These are phyloP conservation scores for Nepenthes gracilis DNA, from an alignment of 148 eudicot species.

Conservation along the genomic window DNA sequence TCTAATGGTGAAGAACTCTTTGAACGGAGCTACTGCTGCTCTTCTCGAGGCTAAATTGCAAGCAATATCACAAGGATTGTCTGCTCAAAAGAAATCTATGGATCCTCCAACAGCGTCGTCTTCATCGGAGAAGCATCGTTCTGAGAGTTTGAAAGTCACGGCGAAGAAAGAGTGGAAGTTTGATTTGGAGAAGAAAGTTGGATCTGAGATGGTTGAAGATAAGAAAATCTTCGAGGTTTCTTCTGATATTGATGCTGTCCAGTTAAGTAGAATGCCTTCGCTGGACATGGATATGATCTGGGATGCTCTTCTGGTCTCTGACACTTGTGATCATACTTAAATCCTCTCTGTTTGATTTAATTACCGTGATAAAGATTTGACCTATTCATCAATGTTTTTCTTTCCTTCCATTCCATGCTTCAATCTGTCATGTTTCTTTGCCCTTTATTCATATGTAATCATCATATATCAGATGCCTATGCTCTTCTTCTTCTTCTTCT, in stretches of 20 bases:
- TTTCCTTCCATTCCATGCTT: too few relatives aligned
- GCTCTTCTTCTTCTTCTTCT: too few relatives aligned
- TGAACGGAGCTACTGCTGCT: constrained; percentile 41
- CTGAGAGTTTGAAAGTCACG: neutral
- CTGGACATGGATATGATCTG: constrained; percentile 92
- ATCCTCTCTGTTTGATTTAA: neutral
- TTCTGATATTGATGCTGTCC: constrained; percentile 43
- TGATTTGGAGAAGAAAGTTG: constrained; percentile 15
- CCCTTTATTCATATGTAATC: too few relatives aligned
- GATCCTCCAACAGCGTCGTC: constrained; percentile 2
- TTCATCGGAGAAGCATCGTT: neutral
- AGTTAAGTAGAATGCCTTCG: constrained; percentile 91
- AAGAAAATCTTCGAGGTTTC: constrained; percentile 18
- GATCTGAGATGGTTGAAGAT: constrained; percentile 15
- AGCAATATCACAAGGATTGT: constrained; percentile 32
- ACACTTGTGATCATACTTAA: constrained; percentile 13
- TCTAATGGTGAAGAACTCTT: constrained; percentile 33
- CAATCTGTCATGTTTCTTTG: too few relatives aligned
- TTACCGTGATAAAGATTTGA: neutral
- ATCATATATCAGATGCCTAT: too few relatives aligned
- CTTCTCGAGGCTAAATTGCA: constrained; percentile 74
- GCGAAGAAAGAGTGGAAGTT: constrained; percentile 23
- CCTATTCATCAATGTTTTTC: neutral
- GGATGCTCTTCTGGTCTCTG: constrained; percentile 71
- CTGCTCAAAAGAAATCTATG: constrained; percentile 12